Conservation (phyloP, 805 yeast genomes). For the Henningerozyma blattae region DNA sequence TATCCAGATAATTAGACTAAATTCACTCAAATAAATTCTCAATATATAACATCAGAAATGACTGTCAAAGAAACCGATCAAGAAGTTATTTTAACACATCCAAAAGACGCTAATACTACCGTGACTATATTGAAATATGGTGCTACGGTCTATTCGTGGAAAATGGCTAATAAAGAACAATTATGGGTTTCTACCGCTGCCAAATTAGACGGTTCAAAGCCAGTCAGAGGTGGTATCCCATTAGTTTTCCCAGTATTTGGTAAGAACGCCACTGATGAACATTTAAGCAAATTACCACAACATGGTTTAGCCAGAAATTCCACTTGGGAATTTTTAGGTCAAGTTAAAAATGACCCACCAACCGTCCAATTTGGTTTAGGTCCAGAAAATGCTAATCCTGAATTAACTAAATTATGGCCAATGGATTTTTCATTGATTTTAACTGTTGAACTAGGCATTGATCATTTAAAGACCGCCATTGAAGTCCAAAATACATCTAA, state of each 20-base stretch:
- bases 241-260: slow-evolving; percentile 93
- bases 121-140: slow-evolving; percentile 76
- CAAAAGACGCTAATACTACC: slow-evolving; percentile 36
- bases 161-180: slow-evolving; percentile 57
- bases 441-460: slow-evolving; percentile 49
- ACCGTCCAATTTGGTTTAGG: slow-evolving; percentile 85
- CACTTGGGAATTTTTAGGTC: slow-evolving; percentile 90
- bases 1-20: no score
- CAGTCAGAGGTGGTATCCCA: slow-evolving; percentile 97
- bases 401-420: slow-evolving; percentile 47
- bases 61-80: slow-evolving; percentile 55
- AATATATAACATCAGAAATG: no score
- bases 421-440: slow-evolving; percentile 67
- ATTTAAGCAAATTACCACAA: slow-evolving; percentile 66
- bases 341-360: slow-evolving; percentile 54
- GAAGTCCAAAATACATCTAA: slow-evolving; percentile 63
- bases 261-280: slow-evolving; percentile 45
- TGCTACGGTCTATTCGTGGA: slow-evolving; percentile 84
- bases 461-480: slow-evolving; percentile 52
- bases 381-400: slow-evolving; percentile 67
- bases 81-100: slow-evolving; percentile 48
- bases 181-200: slow-evolving; percentile 75
- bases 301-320: slow-evolving; percentile 94
- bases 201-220: slow-evolving; percentile 78
- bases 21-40: no score